These are phyloP conservation scores for Pilobolus umbonatus DNA, from an alignment of 192 early-diverging fungal species.

Conservation along the genomic window DNA sequence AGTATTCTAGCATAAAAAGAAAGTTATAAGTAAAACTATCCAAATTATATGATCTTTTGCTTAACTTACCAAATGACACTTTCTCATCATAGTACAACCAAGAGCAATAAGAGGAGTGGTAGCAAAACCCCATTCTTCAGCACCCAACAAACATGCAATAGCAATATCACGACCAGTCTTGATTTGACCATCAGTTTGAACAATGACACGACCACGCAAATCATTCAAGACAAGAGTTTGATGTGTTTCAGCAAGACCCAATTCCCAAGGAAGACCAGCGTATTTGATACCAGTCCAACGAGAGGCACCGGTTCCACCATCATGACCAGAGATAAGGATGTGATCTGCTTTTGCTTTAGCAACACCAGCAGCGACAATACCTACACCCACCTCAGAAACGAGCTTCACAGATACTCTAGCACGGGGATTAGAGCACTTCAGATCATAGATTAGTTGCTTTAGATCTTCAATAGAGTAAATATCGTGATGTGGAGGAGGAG, in stretches of 20 bases:
- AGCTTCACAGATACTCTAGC: slow-evolving; percentile 96
- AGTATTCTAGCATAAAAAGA: slow-evolving; percentile 72
- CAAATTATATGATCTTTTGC: neutral
- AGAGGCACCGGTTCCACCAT: slow-evolving; percentile 98
- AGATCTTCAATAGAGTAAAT: slow-evolving; percentile 99
- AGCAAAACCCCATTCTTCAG: slow-evolving; percentile 99
- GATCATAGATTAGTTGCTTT: slow-evolving; percentile 97
- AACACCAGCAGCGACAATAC: slow-evolving; percentile 95
- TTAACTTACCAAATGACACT: slow-evolving; percentile 35
- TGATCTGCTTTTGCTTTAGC: slow-evolving; percentile 97
- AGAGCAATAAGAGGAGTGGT: slow-evolving; percentile 97
- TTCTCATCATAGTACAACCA: slow-evolving; percentile 96
- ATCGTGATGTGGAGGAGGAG: slow-evolving; percentile 98
- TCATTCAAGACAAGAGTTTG: slow-evolving; percentile 97
- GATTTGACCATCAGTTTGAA: slow-evolving; percentile 99
- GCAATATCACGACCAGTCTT: slow-evolving; percentile 97
- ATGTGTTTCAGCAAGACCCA: slow-evolving; percentile 97
- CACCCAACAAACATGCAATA: slow-evolving; percentile 94
- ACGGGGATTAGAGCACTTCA: slow-evolving; percentile 88
- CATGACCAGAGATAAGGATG: slow-evolving; percentile 92
- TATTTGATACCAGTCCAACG: slow-evolving; percentile 99
- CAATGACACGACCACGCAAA: slow-evolving; percentile 90
- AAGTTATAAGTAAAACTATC: neutral
- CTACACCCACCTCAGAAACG: slow-evolving; percentile 96
- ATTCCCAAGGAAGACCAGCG: slow-evolving; percentile 99